phyloP scores from a whole-genome alignment of 179 eudicot species.

The Nepenthes alata region DNA sequence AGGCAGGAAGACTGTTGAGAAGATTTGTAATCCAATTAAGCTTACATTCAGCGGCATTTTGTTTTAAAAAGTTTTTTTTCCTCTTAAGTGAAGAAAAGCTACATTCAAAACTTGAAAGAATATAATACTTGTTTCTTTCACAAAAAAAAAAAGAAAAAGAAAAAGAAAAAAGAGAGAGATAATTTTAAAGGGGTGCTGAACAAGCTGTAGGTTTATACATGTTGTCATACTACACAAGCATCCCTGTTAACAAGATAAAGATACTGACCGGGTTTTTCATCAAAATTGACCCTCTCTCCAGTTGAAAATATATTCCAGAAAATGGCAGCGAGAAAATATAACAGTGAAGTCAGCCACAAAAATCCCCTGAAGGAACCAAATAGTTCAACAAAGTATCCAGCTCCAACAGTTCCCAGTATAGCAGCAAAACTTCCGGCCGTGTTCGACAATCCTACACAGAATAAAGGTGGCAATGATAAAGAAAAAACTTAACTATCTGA shows the following conservation, averaged over 20 bases:
- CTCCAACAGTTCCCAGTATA: constrained; percentile 86
- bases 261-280: constrained; percentile 25
- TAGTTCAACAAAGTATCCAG: constrained; percentile 77
- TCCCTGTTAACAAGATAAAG: neutral
- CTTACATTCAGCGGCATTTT: too few relatives aligned
- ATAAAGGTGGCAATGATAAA: too few relatives aligned
- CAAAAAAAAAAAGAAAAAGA: too few relatives aligned
- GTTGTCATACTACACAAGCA: neutral
- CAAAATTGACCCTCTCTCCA: constrained; percentile 65
- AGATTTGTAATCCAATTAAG: too few relatives aligned
- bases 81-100: too few relatives aligned
- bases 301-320: constrained; percentile 62
- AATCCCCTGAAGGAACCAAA: constrained; percentile 79
- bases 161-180: too few relatives aligned
- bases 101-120: too few relatives aligned
- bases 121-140: too few relatives aligned
- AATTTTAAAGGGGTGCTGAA: too few relatives aligned
- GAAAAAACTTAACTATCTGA: too few relatives aligned
- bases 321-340: constrained; percentile 59
- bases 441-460: constrained; percentile 58
- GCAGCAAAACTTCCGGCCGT: constrained; percentile 91
- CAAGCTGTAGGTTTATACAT: neutral
- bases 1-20: too few relatives aligned
- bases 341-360: constrained; percentile 59
- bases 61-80: too few relatives aligned